These are phyloP conservation scores for Aureobasidium subglaciale DNA, from an alignment of 2,329 filamentous ascomycete genomes.

Conservation along the genomic window DNA sequence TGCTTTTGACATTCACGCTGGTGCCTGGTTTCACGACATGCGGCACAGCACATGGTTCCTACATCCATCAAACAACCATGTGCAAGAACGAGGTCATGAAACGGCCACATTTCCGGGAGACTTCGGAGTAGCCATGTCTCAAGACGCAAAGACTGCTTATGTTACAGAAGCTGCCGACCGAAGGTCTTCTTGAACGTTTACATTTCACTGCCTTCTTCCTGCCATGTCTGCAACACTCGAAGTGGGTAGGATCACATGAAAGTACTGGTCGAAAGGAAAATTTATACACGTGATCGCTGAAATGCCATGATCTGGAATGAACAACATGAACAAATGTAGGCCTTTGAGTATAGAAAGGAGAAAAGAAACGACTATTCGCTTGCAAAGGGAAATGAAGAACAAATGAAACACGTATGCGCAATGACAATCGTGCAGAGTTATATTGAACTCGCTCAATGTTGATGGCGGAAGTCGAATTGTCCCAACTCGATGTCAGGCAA, in stretches of 20 bases:
- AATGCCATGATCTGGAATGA: not conserved
- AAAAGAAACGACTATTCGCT: not conserved
- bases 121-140: too few relatives aligned
- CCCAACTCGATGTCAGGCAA: slow-evolving; percentile 21
- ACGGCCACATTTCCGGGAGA: too few relatives aligned
- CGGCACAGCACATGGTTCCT: too few relatives aligned
- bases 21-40: not conserved
- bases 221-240: too few relatives aligned
- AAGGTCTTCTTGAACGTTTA: too few relatives aligned
- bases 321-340: not conserved
- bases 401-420: slow-evolving; percentile 13
- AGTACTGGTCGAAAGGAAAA: not conserved
- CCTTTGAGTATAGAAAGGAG: slow-evolving; percentile 2
- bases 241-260: too few relatives aligned
- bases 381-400: slow-evolving; percentile 10
- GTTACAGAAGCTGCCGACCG: too few relatives aligned
- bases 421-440: slow-evolving; percentile 9
- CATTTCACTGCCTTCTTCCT: too few relatives aligned
- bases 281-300: not conserved
- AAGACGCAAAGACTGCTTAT: too few relatives aligned
- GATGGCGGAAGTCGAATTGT: slow-evolving; percentile 3
- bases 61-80: not conserved
- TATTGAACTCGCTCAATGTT: not conserved
- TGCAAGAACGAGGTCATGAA: not conserved
- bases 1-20: not conserved